Conservation (phyloP, 139 green algal genomes). For the Picochlorum sp. region DNA sequence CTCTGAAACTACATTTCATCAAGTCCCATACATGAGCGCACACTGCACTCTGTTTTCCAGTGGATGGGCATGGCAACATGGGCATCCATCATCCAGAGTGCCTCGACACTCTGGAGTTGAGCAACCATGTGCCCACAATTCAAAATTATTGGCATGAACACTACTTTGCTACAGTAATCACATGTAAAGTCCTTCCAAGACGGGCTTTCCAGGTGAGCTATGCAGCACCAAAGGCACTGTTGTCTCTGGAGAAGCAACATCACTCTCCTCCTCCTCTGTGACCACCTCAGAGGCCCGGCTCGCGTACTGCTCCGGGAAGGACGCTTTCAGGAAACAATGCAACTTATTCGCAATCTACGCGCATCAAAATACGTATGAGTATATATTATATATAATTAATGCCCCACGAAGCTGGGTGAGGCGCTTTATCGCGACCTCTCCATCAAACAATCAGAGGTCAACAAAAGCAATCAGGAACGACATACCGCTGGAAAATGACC, state of each 20-base stretch:
- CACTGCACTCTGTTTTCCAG: background rate
- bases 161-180: slow-evolving; percentile 17
- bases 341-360: slow-evolving; percentile 28
- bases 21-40: slow-evolving; percentile 34
- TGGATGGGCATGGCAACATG: slow-evolving; percentile 8
- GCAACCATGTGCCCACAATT: slow-evolving; percentile 38
- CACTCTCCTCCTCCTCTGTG: slow-evolving; percentile 23
- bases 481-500: slow-evolving; percentile 33
- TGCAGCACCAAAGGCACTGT: background rate
- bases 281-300: slow-evolving; percentile 15
- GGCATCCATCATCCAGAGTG: background rate
- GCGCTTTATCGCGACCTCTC: background rate
- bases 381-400: slow-evolving; percentile 5
- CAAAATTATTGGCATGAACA: slow-evolving; percentile 28
- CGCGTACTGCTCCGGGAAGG: slow-evolving; percentile 26
- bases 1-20: slow-evolving; percentile 18
- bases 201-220: background rate
- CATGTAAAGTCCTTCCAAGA: slow-evolving; percentile 19
- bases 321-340: slow-evolving; percentile 23
- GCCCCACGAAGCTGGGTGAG: background rate
- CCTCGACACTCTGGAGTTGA: background rate
- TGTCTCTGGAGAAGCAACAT: slow-evolving; percentile 15
- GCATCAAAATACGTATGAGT: background rate
- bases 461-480: background rate
- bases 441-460: background rate